A percentile compares a stretch with the other conserved stretches of the same genome.
phyloP scores from a whole-genome alignment of 495 filamentous ascomycete genomes.

The Recurvomyces mirabilis region DNA sequence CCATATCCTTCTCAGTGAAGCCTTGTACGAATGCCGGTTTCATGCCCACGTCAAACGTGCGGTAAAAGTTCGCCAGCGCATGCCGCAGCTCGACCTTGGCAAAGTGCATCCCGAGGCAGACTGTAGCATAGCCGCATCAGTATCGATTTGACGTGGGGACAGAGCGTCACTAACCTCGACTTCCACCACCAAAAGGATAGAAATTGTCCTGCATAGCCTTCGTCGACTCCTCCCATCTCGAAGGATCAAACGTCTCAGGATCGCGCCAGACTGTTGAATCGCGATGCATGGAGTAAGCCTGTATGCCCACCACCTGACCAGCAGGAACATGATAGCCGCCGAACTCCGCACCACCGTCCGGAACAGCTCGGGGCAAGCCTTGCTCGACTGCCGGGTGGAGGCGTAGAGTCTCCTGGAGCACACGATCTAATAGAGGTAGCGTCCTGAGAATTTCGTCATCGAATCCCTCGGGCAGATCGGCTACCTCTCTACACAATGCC shows the following conservation, averaged over 20 bases:
- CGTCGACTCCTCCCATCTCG: constrained; percentile 35
- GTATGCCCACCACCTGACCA: constrained; percentile 28
- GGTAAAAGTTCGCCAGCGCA: constrained; percentile 4
- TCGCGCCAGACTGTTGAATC: constrained; percentile 28
- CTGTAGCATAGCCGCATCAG: neutral
- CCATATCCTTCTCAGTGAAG: constrained; percentile 18
- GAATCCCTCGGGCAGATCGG: constrained; percentile 15
- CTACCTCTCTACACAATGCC: constrained; percentile 22
- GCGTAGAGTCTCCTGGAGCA: constrained; percentile 21
- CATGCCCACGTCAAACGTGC: constrained; percentile 2
- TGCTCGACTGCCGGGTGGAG: constrained; percentile 14
- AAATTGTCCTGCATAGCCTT: constrained; percentile 44
- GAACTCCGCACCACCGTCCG: constrained; percentile 23
- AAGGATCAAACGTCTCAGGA: constrained; percentile 33
- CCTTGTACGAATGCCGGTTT: neutral
- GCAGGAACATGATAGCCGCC: constrained; percentile 26
- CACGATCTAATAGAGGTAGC: constrained; percentile 9
- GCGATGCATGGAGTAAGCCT: constrained; percentile 35
- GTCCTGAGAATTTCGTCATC: constrained; percentile 18
- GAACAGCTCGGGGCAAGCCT: constrained; percentile 19
- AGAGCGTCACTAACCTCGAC: constrained; percentile 25
- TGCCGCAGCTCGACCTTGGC: constrained; percentile 17
- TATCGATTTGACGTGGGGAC: neutral
- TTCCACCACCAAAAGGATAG: constrained; percentile 43
- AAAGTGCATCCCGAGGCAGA: constrained; percentile 20